A percentile compares a stretch with the other conserved stretches of the same genome.
phyloP scores from a whole-genome alignment of 2,329 filamentous ascomycete species.

The Sarocladium kiliense region DNA sequence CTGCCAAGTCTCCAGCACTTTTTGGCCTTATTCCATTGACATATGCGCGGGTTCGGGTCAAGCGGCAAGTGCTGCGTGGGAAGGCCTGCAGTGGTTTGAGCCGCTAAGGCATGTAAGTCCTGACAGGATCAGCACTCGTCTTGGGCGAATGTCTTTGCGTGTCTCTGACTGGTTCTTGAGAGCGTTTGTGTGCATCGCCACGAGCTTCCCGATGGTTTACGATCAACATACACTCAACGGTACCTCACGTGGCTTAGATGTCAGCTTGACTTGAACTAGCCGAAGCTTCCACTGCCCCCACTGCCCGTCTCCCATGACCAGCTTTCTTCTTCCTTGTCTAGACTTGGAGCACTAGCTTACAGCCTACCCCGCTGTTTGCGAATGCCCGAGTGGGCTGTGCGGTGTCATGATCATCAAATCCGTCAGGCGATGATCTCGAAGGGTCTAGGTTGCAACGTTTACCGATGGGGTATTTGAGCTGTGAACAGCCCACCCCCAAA shows the following conservation, averaged over 20 bases:
- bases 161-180: background rate
- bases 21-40: background rate
- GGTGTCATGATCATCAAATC: background rate
- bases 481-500: background rate
- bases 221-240: background rate
- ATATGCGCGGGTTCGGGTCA: background rate
- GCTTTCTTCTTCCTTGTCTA: background rate
- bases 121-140: background rate
- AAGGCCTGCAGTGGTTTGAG: background rate
- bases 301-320: background rate
- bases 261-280: background rate
- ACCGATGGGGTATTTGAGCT: background rate
- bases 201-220: no score
- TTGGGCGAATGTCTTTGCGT: background rate
- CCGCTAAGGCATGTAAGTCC: background rate
- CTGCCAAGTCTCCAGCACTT: background rate
- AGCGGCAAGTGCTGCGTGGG: conserved; percentile 4
- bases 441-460: conserved; percentile 1
- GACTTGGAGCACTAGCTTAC: background rate
- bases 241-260: background rate
- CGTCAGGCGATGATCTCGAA: conserved; percentile 2
- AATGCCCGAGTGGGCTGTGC: conserved; percentile 6
- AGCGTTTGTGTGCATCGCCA: no score
- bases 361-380: conserved; percentile 6
- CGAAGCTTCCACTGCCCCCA: conserved; percentile 3